A percentile compares a stretch with the other conserved stretches of the same genome.
phyloP scores from a whole-genome alignment of 345 rosid species.

The Eucalyptus victrix region DNA sequence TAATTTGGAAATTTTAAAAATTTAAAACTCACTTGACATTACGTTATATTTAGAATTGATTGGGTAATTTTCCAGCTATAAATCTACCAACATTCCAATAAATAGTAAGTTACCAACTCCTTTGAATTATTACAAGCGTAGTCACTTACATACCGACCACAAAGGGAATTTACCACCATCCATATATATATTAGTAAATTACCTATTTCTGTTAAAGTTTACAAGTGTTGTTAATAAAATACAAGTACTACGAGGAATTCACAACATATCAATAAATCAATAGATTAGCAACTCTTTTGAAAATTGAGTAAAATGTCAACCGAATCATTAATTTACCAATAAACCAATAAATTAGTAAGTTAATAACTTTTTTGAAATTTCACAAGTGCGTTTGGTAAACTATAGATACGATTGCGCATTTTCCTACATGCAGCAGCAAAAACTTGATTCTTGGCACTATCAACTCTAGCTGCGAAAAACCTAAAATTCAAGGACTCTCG shows the following conservation, averaged over 20 bases:
- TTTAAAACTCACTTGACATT: background rate
- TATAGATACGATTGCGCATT: background rate
- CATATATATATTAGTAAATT: background rate
- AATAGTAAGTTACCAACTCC: background rate
- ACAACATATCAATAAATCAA: background rate
- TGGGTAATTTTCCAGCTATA: background rate
- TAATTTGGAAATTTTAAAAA: accelerated
- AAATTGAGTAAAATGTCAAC: background rate
- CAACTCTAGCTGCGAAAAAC: background rate
- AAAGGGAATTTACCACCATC: background rate
- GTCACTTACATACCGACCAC: accelerated
- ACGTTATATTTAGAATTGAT: background rate
- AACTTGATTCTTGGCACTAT: background rate
- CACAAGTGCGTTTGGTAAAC: background rate
- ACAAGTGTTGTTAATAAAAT: background rate
- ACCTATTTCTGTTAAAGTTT: background rate
- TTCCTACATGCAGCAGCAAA: background rate
- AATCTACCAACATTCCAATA: background rate
- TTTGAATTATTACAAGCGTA: background rate
- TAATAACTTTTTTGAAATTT: background rate
- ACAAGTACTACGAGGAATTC: background rate
- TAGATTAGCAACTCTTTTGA: background rate
- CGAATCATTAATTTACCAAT: background rate
- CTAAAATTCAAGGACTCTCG: background rate
- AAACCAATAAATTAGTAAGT: background rate